These are phyloP conservation scores for Omphalotus olearius DNA, from an alignment of 1,284 basidiomycete genomes.

Conservation along the genomic window DNA sequence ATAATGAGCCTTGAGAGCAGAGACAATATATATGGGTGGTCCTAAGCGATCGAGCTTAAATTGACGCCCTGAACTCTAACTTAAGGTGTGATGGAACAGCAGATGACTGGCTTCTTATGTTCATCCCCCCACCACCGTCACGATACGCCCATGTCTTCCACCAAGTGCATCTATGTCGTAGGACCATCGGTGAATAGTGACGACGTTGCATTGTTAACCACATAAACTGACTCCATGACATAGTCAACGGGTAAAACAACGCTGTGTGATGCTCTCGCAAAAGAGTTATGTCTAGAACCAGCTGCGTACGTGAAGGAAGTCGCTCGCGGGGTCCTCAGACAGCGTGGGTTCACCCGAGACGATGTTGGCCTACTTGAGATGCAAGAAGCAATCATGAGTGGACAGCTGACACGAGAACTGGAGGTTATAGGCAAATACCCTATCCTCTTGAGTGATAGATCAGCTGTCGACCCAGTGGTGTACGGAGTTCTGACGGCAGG, in stretches of 20 bases:
- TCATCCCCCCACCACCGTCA: neutral
- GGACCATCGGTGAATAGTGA: constrained; percentile 45
- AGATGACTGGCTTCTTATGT: neutral
- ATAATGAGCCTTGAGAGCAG: too few relatives aligned
- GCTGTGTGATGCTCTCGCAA: constrained; percentile 47
- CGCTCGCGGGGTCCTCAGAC: constrained; percentile 52
- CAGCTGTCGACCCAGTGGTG: constrained; percentile 57
- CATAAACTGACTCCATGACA: constrained; percentile 13
- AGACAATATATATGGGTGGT: too few relatives aligned
- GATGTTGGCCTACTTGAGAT: constrained; percentile 48
- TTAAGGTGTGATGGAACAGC: neutral
- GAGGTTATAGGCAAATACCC: constrained; percentile 21
- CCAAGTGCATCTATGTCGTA: constrained; percentile 35
- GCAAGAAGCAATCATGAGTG: constrained; percentile 56
- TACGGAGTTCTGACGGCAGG: constrained; percentile 47
- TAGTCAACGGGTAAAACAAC: constrained; percentile 62
- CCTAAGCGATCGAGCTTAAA: too few relatives aligned
- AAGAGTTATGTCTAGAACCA: constrained; percentile 32
- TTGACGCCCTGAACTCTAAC: too few relatives aligned
- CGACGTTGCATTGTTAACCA: neutral
- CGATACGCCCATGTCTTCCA: neutral
- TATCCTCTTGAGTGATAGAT: constrained; percentile 56
- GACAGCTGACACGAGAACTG: constrained; percentile 44
- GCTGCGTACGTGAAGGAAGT: constrained; percentile 49
- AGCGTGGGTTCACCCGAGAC: constrained; percentile 45